Evolutionary conservation across 441 rosid species (phyloP).

Genomic region (Isatis lusitanica): DNA sequence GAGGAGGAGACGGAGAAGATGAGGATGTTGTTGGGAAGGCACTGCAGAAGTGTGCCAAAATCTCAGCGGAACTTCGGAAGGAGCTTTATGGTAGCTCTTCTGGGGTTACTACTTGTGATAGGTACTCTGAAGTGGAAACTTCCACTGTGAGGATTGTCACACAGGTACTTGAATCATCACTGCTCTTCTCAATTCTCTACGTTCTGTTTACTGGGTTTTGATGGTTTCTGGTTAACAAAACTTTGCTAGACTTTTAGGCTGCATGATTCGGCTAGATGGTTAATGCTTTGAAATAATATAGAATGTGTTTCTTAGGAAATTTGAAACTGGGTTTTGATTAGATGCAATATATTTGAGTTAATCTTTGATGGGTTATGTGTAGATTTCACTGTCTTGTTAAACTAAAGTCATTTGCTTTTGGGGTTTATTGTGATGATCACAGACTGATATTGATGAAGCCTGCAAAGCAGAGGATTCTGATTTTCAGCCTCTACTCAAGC

Average conservation of each 20-base stretch:
- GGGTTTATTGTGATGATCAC: slow-evolving; percentile 25
- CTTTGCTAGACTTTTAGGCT: neutral
- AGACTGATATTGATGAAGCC: slow-evolving; percentile 83
- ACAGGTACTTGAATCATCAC: slow-evolving; percentile 36
- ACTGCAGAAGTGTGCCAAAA: slow-evolving; percentile 79
- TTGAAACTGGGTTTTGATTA: neutral
- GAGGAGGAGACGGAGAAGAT: slow-evolving; percentile 41
- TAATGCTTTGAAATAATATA: neutral
- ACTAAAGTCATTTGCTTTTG: neutral
- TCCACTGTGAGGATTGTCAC: slow-evolving; percentile 83
- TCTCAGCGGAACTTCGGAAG: slow-evolving; percentile 69
- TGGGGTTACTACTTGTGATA: slow-evolving; percentile 53
- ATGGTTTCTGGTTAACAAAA: neutral
- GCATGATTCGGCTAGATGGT: neutral
- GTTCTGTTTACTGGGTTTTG: neutral
- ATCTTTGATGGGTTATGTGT: neutral
- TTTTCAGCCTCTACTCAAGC: slow-evolving; percentile 90
- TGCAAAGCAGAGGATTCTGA: slow-evolving; percentile 70
- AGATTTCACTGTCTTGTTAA: neutral
- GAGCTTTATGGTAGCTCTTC: slow-evolving; percentile 76
- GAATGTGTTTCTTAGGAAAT: neutral
- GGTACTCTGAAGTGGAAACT: slow-evolving; percentile 83
- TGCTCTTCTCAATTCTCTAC: neutral
- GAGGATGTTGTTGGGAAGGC: slow-evolving; percentile 90
- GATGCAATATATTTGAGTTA: neutral